Conservation (phyloP, 257 asterid species). For the Lithospermum erythrorhizon region DNA sequence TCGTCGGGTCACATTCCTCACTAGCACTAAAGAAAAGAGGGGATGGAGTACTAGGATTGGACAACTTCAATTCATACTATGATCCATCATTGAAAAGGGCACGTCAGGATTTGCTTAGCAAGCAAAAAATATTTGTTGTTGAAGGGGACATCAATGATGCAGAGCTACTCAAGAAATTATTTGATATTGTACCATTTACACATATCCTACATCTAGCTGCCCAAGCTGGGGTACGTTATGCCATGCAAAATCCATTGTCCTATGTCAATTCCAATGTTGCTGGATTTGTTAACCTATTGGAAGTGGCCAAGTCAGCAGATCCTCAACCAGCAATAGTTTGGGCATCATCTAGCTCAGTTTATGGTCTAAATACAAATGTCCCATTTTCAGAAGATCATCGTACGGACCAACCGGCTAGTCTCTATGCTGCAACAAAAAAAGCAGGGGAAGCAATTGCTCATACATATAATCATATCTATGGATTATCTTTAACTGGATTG, state of each 20-base stretch:
- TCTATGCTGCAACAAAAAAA: conserved; percentile 89
- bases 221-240: conserved; percentile 93
- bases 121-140: conserved; percentile 46
- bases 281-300: conserved; percentile 66
- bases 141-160: conserved; percentile 70
- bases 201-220: conserved; percentile 86
- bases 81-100: conserved; percentile 67
- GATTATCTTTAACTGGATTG: conserved; percentile 70
- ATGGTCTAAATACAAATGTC: conserved; percentile 59
- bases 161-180: conserved; percentile 41
- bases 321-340: conserved; percentile 95
- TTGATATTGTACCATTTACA: conserved; percentile 70
- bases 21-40: conserved; percentile 72
- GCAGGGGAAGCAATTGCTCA: conserved; percentile 95
- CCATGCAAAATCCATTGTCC: conserved; percentile 82
- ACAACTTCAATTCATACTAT: conserved; percentile 82
- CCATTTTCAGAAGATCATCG: conserved; percentile 66
- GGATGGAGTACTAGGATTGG: conserved; percentile 81
- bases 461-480: conserved; percentile 76
- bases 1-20: conserved; percentile 83
- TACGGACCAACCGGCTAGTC: conserved; percentile 79
- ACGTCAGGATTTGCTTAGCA: conserved; percentile 37
- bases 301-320: conserved; percentile 55
- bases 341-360: conserved; percentile 88
- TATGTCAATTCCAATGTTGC: conserved; percentile 67